Base-by-base conservation (phyloP, 805 yeast genomes). In the Yarrowia osloensis region DNA sequence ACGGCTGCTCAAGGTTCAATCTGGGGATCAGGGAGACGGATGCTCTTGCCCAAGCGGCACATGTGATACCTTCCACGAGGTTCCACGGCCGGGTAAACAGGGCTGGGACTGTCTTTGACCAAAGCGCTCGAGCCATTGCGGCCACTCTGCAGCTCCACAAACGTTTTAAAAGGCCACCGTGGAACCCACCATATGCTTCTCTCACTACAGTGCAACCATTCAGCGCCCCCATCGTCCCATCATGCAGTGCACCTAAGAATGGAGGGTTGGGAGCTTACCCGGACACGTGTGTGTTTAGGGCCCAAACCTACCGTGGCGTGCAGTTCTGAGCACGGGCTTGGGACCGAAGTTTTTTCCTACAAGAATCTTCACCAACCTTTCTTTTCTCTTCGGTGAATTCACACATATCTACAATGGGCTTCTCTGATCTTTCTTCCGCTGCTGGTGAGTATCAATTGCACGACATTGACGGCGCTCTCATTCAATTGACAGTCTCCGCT, bases 341-440 rank as follows among this genome's bases (percentile, higher is more conserved):
- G 63, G 63, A 57, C 49, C 26, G 63, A 57, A 57, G 63, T 57
- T 57, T 57, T 57, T 57, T 57, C 62, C 37, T 57, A 57, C 63
- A 57, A 57, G 63, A 57, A 40, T 39, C 49, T 28, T 39, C 49
- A 40, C 47, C 21, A 26, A 57, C 35, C 63, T 28, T 57, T 57
- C 49, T 37, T 57, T 57, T 40, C 62, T 55, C 49, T 50, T 40
- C 49, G 49, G 63, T 57, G 63, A 57, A 39, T 40, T 40, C 63
- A 57, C 63, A 57, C 63, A 57, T 57, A 57, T 33, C 63, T 57
- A 57, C 70, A 69, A 80, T 79, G 81, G 80, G 79, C 71, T 80
- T 80, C 74, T 77, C 81, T 68, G 81, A 80, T 75, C 78, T 80
- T 67, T 70, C 80, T 71, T 73, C 83, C 71, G 78, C 80, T 71